These are phyloP conservation scores for Collybiopsis confluens DNA, from an alignment of 768 basidiomycete genomes.

Conservation along the genomic window DNA sequence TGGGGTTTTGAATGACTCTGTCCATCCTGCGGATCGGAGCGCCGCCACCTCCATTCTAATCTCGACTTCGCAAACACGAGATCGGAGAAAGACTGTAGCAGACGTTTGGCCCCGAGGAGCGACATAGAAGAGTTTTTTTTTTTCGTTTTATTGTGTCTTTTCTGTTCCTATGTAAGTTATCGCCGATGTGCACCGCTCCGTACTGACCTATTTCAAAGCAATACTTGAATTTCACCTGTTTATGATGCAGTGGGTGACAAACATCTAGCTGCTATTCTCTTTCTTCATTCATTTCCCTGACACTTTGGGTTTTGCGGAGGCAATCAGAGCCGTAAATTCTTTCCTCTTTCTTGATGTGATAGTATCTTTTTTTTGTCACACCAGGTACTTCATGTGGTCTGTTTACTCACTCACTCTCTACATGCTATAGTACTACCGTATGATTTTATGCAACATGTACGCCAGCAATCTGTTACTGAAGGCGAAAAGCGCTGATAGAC, in stretches of 20 bases:
- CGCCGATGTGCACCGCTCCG: background rate
- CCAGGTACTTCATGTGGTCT: background rate
- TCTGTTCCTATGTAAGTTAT: background rate
- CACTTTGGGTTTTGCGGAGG: conserved; percentile 9
- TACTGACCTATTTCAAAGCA: background rate
- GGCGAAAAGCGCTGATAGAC: too few relatives aligned
- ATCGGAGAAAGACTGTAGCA: conserved; percentile 48
- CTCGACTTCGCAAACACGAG: conserved; percentile 28
- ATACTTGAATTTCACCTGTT: conserved; percentile 4
- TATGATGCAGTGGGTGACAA: conserved; percentile 1
- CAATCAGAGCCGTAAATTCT: conserved; percentile 2
- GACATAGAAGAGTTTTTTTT: background rate
- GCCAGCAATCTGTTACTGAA: too few relatives aligned
- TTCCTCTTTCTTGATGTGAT: background rate
- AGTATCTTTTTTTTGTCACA: background rate
- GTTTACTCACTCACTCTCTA: too few relatives aligned
- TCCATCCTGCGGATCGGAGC: conserved; percentile 38
- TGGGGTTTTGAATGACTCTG: conserved; percentile 23
- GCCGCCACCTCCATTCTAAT: conserved; percentile 27
- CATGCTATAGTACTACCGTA: too few relatives aligned
- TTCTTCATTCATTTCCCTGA: background rate
- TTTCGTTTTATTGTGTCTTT: background rate
- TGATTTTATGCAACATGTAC: too few relatives aligned
- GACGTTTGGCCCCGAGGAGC: conserved; percentile 27
- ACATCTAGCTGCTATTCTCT: background rate